These are phyloP conservation scores for Agapanthus africanus DNA, from an alignment of 106 monocot genomes.

Conservation along the genomic window DNA sequence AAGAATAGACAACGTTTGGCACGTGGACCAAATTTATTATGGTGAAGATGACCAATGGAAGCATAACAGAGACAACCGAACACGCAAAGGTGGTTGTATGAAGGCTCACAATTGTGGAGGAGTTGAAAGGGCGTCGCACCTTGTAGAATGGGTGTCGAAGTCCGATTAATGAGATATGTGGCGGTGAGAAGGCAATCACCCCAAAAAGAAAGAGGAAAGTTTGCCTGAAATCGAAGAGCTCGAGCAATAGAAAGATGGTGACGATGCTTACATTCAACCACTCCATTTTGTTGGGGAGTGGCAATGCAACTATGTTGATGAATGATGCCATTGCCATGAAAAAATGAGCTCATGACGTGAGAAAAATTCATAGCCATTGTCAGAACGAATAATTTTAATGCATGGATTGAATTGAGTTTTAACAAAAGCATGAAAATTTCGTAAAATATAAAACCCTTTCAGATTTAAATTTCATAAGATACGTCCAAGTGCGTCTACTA, in stretches of 20 bases:
- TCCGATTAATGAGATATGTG: not conserved
- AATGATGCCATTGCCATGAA: not conserved
- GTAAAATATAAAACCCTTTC: not conserved
- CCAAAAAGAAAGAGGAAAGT: not conserved
- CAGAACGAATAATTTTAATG: not conserved
- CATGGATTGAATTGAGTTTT: not conserved
- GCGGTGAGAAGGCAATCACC: not conserved
- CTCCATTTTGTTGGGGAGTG: not conserved
- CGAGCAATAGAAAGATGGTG: not conserved
- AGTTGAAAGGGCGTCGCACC: not conserved
- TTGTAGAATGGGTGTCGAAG: not conserved
- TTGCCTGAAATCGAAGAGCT: no score
- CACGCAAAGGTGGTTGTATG: not conserved
- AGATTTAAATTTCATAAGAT: not conserved
- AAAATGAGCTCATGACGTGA: not conserved
- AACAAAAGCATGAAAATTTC: not conserved
- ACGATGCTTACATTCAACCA: no score
- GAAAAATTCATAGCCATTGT: not conserved
- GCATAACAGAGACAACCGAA: slow-evolving; percentile 9
- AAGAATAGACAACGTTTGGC: not conserved
- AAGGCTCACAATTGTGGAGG: not conserved
- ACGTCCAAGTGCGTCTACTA: not conserved
- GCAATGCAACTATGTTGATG: not conserved
- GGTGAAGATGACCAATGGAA: not conserved
- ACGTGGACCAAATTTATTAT: not conserved